phyloP scores from a whole-genome alignment of 2,329 filamentous ascomycete species.

The Colletotrichum euphorbiae region DNA sequence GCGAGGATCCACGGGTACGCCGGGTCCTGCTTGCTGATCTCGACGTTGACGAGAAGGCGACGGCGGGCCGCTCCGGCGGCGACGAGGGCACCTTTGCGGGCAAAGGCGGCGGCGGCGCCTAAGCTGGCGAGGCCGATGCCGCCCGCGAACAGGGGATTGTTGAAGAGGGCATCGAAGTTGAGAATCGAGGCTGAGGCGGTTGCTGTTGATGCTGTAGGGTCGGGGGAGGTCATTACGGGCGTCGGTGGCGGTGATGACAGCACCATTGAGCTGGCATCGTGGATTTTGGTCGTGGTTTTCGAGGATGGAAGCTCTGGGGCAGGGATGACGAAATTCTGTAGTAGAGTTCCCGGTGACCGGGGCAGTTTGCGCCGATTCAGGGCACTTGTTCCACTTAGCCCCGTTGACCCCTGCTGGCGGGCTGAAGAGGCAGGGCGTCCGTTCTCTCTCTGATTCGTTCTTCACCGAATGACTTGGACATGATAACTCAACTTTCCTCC shows the following conservation, averaged over 20 bases:
- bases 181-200: not conserved
- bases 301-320: conserved; percentile 19
- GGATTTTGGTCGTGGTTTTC: not conserved
- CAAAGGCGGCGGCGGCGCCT: conserved; percentile 83
- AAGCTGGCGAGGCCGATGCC: conserved; percentile 93
- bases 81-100: conserved; percentile 79
- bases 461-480: no score
- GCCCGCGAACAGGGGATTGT: conserved; percentile 73
- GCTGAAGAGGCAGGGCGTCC: not conserved
- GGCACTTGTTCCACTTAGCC: conserved; percentile 6
- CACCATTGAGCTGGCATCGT: conserved; percentile 24
- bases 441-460: no score
- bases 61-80: conserved; percentile 81
- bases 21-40: conserved; percentile 93
- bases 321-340: conserved; percentile 9
- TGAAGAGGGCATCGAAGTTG: conserved; percentile 69
- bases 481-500: no score
- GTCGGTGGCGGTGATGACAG: conserved; percentile 12
- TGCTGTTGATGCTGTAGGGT: not conserved
- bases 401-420: not conserved
- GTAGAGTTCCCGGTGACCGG: not conserved
- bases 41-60: conserved; percentile 92
- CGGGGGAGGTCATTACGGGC: conserved; percentile 31
- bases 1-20: conserved; percentile 95
- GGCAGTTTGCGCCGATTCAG: not conserved